Conservation (phyloP, 352 stramenopile species). For the Lagenidium sp. region DNA sequence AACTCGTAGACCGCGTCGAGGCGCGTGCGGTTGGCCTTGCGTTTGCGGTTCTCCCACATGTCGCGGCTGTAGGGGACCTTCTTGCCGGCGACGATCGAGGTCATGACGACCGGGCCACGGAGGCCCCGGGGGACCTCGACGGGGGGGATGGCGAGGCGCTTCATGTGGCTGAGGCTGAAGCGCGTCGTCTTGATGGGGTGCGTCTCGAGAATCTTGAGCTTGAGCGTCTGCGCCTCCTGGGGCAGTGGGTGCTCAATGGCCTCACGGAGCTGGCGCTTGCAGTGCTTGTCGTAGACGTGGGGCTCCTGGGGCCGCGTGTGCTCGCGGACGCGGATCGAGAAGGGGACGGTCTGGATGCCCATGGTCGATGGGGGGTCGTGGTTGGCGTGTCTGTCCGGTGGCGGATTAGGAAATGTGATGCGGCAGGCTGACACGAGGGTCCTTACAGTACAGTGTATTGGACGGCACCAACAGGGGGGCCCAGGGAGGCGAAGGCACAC, state of each 20-base stretch:
- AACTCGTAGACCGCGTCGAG: conserved; percentile 19
- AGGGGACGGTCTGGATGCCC: conserved; percentile 25
- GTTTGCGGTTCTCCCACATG: conserved; percentile 66
- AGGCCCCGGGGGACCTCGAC: conserved; percentile 45
- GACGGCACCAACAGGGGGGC: too few species aligned
- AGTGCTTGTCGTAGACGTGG: conserved; percentile 23
- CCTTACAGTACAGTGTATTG: too few species aligned
- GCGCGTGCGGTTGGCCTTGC: conserved; percentile 16
- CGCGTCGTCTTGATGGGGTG: conserved; percentile 32
- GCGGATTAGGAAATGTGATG: conserved; percentile 1
- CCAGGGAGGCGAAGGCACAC: too few species aligned
- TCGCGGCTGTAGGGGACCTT: conserved; percentile 51
- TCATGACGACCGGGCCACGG: conserved; percentile 24
- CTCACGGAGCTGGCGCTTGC: conserved; percentile 22
- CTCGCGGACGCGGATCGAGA: conserved; percentile 9
- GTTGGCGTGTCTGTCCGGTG: conserved; percentile 1
- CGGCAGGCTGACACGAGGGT: too few species aligned
- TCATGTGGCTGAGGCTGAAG: conserved; percentile 56
- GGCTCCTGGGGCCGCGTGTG: conserved; percentile 10
- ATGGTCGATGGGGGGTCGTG: conserved; percentile 15
- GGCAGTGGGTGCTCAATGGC: conserved; percentile 21
- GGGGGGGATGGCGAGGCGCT: conserved; percentile 41
- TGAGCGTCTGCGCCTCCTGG: conserved; percentile 39
- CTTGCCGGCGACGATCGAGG: conserved; percentile 38
- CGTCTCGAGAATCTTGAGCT: conserved; percentile 38